phyloP scores from a whole-genome alignment of 768 basidiomycete species.

The Amanita rimosa region DNA sequence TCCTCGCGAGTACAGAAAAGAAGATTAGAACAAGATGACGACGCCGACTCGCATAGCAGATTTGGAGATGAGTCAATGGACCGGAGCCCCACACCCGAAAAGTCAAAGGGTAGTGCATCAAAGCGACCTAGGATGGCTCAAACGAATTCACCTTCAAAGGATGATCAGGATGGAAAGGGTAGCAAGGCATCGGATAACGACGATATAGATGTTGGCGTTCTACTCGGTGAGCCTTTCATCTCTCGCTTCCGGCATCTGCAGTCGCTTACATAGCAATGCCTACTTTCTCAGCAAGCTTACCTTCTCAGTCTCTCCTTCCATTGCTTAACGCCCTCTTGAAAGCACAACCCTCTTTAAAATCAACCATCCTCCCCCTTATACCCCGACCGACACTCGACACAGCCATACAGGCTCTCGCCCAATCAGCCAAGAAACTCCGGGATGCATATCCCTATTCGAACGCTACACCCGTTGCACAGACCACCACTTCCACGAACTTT shows the following conservation, averaged over 20 bases:
- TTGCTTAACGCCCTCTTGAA: conserved; percentile 59
- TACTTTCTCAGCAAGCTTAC: conserved; percentile 55
- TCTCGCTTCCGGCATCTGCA: conserved; percentile 1
- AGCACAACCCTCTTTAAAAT: conserved; percentile 60
- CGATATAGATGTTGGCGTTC: conserved; percentile 69
- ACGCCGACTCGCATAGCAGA: conserved; percentile 26
- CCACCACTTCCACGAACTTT: conserved; percentile 17
- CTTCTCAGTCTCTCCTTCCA: conserved; percentile 65
- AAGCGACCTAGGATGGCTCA: conserved; percentile 50
- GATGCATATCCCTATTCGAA: conserved; percentile 82
- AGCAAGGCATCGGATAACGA: conserved; percentile 31
- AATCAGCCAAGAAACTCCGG: conserved; percentile 60
- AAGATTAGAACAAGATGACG: conserved; percentile 61
- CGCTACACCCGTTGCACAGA: conserved; percentile 9
- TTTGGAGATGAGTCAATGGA: conserved; percentile 68
- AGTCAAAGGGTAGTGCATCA: conserved; percentile 55
- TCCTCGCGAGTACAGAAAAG: conserved; percentile 44
- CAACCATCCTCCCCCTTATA: conserved; percentile 62
- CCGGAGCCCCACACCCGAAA: conserved; percentile 75
- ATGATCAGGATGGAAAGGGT: conserved; percentile 33
- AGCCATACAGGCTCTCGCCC: conserved; percentile 55
- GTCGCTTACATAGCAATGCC: conserved; percentile 9
- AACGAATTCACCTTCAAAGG: conserved; percentile 21
- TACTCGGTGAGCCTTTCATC: conserved; percentile 54
- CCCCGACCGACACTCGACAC: conserved; percentile 77